Conservation (phyloP, 176 grass and related monocot species). For the Cenchrus americanus region DNA sequence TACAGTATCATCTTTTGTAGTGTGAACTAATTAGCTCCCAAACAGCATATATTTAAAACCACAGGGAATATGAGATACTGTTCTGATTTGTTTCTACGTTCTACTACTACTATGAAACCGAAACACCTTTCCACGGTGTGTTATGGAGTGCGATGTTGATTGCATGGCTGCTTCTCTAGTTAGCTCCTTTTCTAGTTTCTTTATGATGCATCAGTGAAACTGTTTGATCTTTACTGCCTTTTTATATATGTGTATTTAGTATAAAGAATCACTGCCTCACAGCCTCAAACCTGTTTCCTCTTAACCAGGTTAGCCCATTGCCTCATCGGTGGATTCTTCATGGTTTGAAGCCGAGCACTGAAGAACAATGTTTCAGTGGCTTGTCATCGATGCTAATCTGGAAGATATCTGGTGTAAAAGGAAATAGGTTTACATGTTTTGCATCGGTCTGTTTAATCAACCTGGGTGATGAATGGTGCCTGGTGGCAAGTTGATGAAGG, state of each 20-base stretch:
- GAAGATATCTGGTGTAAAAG: constrained; percentile 10
- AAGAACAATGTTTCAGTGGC: background rate
- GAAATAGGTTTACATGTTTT: background rate
- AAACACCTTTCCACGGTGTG: background rate
- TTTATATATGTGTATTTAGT: background rate
- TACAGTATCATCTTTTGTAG: constrained; percentile 10
- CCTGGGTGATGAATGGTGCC: background rate
- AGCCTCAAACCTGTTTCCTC: background rate
- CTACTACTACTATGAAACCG: background rate
- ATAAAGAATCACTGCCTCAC: background rate
- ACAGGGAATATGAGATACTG: background rate
- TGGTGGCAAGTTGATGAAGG: background rate
- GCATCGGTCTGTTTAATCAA: background rate
- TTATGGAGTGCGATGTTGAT: background rate
- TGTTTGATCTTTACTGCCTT: background rate
- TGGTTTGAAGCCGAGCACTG: background rate
- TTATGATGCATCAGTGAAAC: constrained; percentile 12
- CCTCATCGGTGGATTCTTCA: background rate
- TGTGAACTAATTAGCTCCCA: too few species aligned
- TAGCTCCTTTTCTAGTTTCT: background rate
- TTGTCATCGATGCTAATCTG: background rate
- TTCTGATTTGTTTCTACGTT: background rate
- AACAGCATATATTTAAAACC: too few species aligned
- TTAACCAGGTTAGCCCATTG: constrained; percentile 29
- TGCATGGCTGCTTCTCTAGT: background rate